Base-by-base conservation (phyloP, 192 early-diverging fungal species). In the Linnemannia zychae region DNA sequence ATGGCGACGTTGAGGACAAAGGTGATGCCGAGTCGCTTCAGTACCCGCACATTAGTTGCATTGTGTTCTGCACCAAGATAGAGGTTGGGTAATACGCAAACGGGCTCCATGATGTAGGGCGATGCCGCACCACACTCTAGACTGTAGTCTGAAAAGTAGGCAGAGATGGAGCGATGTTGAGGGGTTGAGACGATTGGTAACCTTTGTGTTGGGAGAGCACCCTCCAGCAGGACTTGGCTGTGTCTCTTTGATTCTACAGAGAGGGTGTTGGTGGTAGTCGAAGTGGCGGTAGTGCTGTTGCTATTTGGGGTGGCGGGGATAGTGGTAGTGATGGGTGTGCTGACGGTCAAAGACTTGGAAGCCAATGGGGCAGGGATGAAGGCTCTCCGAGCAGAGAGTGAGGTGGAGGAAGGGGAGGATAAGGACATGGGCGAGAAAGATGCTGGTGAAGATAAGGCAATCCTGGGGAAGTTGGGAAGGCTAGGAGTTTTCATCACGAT, bases 1-100 rank as follows among this genome's bases (percentile, higher is more conserved):
- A 90, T 87, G 9, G 94, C 96, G 31, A 96, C 94, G 82, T 96
- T 96, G 50, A 97, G 50, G 38, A 97, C 91, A 53, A 79, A 90
- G 11, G 88, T 88, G 73, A 96, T 91, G 37, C 87, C 82, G 24
- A 93, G 82, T 13, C 88, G 71, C 20, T 84, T 78, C 0, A 97
- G 79, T 11, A 89, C 77, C 28, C 50, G 20, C 24, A 87, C n/a
- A 79, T 95, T 90, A 22, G 87, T 80, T 28, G 94, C 93, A 81
- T 93, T 94, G 50, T 89, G 79, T 74, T 92, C 90, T 57, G 88
- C 89, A 12, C 95, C 95, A 12, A 96, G 88, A 66, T 94, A 95
- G 0, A 96, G 88, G 60, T 90, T 76, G 49, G 91, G 91, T 57
- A 96, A 77, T 34, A 96, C 92, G n/a, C 78, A 71, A 13, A 92